These are phyloP conservation scores for Aaosphaeria arxii DNA, from an alignment of 2,329 filamentous ascomycete species.

Conservation along the genomic window DNA sequence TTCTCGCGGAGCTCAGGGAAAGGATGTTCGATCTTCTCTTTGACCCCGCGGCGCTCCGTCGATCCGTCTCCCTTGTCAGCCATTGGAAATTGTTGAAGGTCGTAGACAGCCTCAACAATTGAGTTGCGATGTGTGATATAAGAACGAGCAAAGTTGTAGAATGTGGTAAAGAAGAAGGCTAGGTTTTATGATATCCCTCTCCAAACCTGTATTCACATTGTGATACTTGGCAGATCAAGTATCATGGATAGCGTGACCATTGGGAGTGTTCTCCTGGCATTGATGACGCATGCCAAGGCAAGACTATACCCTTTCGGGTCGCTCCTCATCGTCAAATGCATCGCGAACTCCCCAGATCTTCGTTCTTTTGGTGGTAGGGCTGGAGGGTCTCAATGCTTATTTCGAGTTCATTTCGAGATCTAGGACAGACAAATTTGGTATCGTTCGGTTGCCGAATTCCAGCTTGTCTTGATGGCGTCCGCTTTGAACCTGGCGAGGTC, in stretches of 20 bases:
- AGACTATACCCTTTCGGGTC: not conserved
- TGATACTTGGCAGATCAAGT: slow-evolving; percentile 4
- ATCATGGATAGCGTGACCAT: slow-evolving; percentile 1
- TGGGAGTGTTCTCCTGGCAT: not conserved
- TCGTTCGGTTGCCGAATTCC: too few species aligned
- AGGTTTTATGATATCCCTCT: not conserved
- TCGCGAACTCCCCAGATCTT: too few species aligned
- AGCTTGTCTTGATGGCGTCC: too few species aligned
- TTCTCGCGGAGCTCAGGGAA: slow-evolving; percentile 43
- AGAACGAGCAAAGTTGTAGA: not conserved
- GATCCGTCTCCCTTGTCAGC: slow-evolving; percentile 3
- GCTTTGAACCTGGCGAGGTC: too few species aligned
- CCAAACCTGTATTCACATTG: slow-evolving; percentile 3
- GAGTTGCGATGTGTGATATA: not conserved
- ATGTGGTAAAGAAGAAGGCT: not conserved
- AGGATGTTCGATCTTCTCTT: slow-evolving; percentile 38
- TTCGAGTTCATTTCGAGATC: too few species aligned
- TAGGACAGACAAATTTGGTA: too few species aligned
- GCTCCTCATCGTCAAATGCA: too few species aligned
- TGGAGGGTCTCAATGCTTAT: too few species aligned
- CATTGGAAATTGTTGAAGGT: slow-evolving; percentile 2
- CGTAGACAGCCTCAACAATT: not conserved
- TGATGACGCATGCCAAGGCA: slow-evolving; percentile 10
- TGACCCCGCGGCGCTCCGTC: slow-evolving; percentile 20
- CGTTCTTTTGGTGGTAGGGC: too few species aligned